These are phyloP conservation scores for Yueomyces sp. DNA, from an alignment of 805 yeast species.

Conservation along the genomic window DNA sequence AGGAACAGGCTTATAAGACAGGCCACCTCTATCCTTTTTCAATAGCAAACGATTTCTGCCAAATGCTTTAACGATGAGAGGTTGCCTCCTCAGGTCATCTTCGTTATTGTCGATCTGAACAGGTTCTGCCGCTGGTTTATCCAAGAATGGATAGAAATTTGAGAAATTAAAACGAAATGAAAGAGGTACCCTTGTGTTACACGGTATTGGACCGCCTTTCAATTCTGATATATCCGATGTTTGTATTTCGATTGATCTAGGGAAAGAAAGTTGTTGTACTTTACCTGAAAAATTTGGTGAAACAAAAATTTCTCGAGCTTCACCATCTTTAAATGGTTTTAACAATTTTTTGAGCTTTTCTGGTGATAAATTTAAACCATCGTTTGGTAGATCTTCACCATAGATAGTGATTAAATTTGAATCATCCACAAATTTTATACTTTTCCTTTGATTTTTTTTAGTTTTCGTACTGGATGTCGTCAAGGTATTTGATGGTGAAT, in stretches of 20 bases:
- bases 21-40: constrained; percentile 23
- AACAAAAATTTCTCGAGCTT: constrained; percentile 19
- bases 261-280: constrained; percentile 4
- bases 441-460: constrained; percentile 1
- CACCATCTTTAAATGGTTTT: constrained; percentile 23
- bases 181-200: constrained; percentile 12
- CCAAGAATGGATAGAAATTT: constrained; percentile 15
- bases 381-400: constrained; percentile 22
- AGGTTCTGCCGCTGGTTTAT: constrained; percentile 18
- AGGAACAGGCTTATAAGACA: constrained; percentile 24
- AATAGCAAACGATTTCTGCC: constrained; percentile 21
- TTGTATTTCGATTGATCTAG: constrained; percentile 2
- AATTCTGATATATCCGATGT: constrained; percentile 18
- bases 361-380: constrained; percentile 19
- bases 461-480: constrained; percentile 1
- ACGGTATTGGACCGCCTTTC: constrained; percentile 19
- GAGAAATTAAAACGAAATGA: constrained; percentile 15
- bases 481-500: background rate
- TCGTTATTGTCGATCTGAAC: constrained; percentile 7
- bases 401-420: constrained; percentile 16
- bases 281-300: constrained; percentile 7
- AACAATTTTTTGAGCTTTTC: constrained; percentile 17
- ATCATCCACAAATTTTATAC: constrained; percentile 17
- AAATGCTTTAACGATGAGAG: constrained; percentile 21
- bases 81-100: constrained; percentile 6